Evolutionary conservation across 2,329 filamentous ascomycete genomes (phyloP).

Genomic region (Aspergillus neotritici): DNA sequence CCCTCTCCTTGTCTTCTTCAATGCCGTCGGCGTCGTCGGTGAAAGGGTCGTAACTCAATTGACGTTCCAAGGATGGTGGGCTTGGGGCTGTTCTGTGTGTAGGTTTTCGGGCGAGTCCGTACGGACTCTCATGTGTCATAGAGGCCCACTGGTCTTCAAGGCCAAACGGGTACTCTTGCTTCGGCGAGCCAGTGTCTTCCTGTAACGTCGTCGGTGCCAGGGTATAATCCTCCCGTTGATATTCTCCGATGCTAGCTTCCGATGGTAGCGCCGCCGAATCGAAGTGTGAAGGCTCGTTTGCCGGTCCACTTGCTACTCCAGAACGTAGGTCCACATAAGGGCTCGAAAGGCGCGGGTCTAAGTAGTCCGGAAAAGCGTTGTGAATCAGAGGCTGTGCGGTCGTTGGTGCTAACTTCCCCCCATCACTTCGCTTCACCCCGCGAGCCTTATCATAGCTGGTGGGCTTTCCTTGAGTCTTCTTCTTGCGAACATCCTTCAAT

Average conservation of each 20-base stretch:
- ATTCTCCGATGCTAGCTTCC: background rate
- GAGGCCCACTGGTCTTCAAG: constrained; percentile 13
- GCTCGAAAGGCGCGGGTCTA: constrained; percentile 27
- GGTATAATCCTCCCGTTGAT: constrained; percentile 1
- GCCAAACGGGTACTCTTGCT: constrained; percentile 13
- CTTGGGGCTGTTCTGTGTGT: constrained; percentile 1
- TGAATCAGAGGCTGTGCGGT: background rate
- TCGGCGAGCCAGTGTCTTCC: constrained; percentile 8
- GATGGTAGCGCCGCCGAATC: constrained; percentile 3
- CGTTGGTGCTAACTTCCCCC: constrained; percentile 1
- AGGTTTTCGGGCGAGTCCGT: constrained; percentile 5
- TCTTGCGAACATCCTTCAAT: constrained; percentile 65
- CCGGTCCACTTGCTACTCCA: background rate
- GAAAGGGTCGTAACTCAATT: constrained; percentile 17
- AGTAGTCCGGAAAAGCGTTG: constrained; percentile 14
- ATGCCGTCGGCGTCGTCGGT: constrained; percentile 11
- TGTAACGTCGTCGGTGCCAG: constrained; percentile 1
- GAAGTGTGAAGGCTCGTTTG: background rate
- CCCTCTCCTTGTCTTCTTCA: constrained; percentile 25
- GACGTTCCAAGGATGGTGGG: constrained; percentile 1
- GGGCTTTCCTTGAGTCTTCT: constrained; percentile 22
- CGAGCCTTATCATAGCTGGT: constrained; percentile 2
- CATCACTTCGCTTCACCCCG: constrained; percentile 7
- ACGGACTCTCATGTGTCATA: constrained; percentile 9
- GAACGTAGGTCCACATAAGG: constrained; percentile 7